A percentile compares a stretch with the other conserved stretches of the same genome.
Evolutionary conservation across 2,329 filamentous ascomycete genomes (phyloP).

Genomic region (Diaporthe sp.): DNA sequence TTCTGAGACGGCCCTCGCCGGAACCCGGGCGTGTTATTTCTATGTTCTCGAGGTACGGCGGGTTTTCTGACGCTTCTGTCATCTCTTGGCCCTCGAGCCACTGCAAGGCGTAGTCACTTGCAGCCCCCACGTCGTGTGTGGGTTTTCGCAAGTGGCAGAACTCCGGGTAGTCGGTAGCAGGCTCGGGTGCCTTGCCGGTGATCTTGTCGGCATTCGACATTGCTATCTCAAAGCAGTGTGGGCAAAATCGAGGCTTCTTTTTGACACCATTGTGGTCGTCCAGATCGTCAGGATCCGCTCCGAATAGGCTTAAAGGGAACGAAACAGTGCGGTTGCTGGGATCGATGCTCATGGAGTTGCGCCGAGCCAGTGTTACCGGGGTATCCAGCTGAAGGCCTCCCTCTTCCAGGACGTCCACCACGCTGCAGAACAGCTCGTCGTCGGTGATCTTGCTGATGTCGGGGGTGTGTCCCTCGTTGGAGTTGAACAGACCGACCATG

Average conservation of each 20-base stretch:
- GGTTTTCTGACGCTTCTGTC: background rate
- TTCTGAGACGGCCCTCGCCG: background rate
- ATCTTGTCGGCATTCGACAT: constrained; percentile 25
- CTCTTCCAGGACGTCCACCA: constrained; percentile 29
- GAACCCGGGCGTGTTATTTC: background rate
- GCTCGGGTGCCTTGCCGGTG: background rate
- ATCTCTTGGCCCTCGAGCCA: constrained; percentile 24
- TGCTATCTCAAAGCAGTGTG: constrained; percentile 35
- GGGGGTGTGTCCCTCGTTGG: constrained; percentile 25
- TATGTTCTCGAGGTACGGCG: background rate
- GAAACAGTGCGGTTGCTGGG: constrained; percentile 13
- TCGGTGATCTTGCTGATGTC: constrained; percentile 32
- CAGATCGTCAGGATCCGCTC: constrained; percentile 16
- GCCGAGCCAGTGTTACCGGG: constrained; percentile 12
- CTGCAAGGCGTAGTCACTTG: constrained; percentile 32
- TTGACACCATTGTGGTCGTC: constrained; percentile 14
- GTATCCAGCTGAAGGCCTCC: constrained; percentile 14
- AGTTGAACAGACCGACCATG: constrained; percentile 30
- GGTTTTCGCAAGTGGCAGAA: constrained; percentile 22
- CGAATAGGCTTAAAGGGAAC: constrained; percentile 28
- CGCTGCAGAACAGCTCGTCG: constrained; percentile 32
- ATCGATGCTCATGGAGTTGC: constrained; percentile 25
- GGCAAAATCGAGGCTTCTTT: constrained; percentile 23
- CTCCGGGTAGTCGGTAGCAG: constrained; percentile 15
- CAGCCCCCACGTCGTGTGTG: constrained; percentile 10